These are phyloP conservation scores for Tuber umbilicatum DNA, from an alignment of 495 filamentous ascomycete genomes.

Conservation along the genomic window DNA sequence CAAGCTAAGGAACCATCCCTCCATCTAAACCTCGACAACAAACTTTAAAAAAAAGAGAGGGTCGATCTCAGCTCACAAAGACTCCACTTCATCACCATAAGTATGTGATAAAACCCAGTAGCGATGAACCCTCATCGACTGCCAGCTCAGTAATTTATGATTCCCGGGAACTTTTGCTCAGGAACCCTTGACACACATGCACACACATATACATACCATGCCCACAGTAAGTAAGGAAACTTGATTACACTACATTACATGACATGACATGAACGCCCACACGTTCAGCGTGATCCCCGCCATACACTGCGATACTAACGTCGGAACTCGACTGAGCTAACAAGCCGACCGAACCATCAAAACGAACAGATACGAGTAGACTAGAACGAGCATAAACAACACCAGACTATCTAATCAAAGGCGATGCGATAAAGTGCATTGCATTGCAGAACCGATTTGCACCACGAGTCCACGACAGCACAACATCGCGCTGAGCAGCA, in stretches of 20 bases:
- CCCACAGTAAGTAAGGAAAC: neutral
- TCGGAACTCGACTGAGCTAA: neutral
- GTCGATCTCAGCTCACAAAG: neutral
- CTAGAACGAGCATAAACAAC: neutral
- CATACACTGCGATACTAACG: neutral
- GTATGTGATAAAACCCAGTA: neutral
- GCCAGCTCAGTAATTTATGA: neutral
- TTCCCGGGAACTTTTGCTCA: neutral
- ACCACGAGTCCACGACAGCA: neutral
- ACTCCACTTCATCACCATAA: neutral
- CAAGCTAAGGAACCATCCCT: neutral
- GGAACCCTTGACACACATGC: neutral
- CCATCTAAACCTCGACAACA: neutral
- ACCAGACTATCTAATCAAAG: neutral
- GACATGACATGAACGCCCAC: neutral
- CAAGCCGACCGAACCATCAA: neutral
- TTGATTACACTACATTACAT: neutral
- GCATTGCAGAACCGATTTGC: slow-evolving; percentile 2
- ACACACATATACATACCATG: neutral
- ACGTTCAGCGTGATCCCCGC: neutral
- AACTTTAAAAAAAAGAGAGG: neutral
- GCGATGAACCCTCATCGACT: neutral
- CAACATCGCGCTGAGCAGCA: neutral
- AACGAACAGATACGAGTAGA: neutral
- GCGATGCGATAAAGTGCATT: neutral